Percentiles rank a stretch among this genome's conserved stretches.
Evolutionary conservation across 495 filamentous ascomycete species (phyloP).

Genomic region (Usnea hakonensis): DNA sequence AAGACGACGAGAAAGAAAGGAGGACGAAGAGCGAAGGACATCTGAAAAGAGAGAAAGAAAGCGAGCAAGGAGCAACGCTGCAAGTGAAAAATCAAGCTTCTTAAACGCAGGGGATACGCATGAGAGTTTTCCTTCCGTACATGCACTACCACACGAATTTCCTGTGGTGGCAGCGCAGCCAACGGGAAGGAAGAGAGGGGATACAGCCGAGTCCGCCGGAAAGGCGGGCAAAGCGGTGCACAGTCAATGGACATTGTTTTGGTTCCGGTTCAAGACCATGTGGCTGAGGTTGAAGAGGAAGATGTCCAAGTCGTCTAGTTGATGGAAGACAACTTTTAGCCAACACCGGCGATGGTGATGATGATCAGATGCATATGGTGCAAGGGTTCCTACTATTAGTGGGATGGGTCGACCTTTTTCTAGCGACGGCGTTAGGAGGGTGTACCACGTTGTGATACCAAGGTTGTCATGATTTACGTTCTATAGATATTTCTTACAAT

Average conservation of each 20-base stretch:
- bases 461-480: conserved; percentile 3
- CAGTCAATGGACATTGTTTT: conserved; percentile 23
- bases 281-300: conserved; percentile 22
- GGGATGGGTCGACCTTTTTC: neutral
- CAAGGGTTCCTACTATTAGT: neutral
- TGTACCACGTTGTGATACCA: conserved; percentile 5
- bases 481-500: neutral
- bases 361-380: conserved; percentile 4
- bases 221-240: conserved; percentile 22
- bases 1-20: conserved; percentile 36
- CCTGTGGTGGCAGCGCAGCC: neutral
- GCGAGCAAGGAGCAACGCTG: conserved; percentile 21
- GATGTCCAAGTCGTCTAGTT: conserved; percentile 11
- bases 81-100: conserved; percentile 23
- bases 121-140: neutral
- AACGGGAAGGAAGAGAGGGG: neutral
- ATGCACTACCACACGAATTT: neutral
- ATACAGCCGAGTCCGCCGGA: conserved; percentile 9
- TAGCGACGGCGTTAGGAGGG: conserved; percentile 5
- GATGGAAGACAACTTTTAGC: neutral
- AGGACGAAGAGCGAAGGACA: conserved; percentile 19
- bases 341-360: neutral
- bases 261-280: conserved; percentile 23
- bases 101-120: neutral
- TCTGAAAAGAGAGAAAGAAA: conserved; percentile 20